These are phyloP conservation scores for Cryptococcus wingfieldii DNA, from an alignment of 1,284 basidiomycete species.

Conservation along the genomic window DNA sequence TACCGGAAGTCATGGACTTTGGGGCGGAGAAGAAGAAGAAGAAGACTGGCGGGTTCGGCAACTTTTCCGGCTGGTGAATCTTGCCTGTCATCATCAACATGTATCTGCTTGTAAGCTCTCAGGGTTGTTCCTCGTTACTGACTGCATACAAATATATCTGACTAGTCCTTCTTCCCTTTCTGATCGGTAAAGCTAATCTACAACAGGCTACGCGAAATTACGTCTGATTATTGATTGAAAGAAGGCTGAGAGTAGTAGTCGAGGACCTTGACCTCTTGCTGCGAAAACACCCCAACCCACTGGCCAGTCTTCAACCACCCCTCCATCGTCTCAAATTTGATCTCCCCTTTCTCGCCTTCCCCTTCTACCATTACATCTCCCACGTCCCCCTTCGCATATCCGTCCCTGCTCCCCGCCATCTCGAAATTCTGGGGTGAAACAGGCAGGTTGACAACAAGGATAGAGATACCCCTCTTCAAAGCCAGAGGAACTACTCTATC, in stretches of 20 bases:
- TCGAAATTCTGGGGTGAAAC: no score
- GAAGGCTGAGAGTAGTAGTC: not conserved
- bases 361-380: not conserved
- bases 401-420: no score
- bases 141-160: not conserved
- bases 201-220: no score
- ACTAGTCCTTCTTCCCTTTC: no score
- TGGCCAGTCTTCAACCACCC: not conserved
- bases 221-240: no score
- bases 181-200: no score
- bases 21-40: constrained; percentile 49
- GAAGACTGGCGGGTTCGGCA: constrained; percentile 49
- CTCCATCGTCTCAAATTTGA: not conserved
- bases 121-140: not conserved
- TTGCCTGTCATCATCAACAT: not conserved
- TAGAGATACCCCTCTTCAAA: not conserved
- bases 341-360: not conserved
- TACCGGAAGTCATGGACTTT: constrained; percentile 27
- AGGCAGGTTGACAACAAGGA: not conserved
- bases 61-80: constrained; percentile 45
- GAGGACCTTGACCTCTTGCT: not conserved
- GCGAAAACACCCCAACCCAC: not conserved
- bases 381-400: not conserved
- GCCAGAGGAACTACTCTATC: not conserved
- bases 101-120: no score